These are phyloP conservation scores for Cupressus sempervirens DNA, from an alignment of 75 land plant genomes.

Conservation along the genomic window DNA sequence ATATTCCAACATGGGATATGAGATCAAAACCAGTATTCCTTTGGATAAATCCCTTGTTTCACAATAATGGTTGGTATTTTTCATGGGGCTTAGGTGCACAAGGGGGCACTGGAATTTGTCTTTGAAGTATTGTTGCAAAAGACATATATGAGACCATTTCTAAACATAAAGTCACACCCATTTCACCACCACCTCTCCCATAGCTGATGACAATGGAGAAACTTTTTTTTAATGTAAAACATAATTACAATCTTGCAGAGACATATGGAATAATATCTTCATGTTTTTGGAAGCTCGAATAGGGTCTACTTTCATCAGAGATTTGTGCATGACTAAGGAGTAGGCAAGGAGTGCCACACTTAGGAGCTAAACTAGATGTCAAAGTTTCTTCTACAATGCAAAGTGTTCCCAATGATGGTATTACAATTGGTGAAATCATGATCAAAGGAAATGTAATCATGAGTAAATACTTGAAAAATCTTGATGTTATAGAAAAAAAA, in stretches of 20 bases:
- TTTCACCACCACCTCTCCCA: slow-evolving; percentile 66
- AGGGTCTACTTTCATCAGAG: slow-evolving; percentile 45
- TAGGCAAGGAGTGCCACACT: slow-evolving; percentile 61
- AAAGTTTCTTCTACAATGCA: slow-evolving; percentile 56
- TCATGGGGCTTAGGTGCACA: slow-evolving; percentile 76
- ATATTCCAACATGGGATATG: slow-evolving; percentile 51
- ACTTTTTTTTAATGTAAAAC: slow-evolving; percentile 57
- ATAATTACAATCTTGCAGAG: slow-evolving; percentile 75
- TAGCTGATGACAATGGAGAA: slow-evolving; percentile 56
- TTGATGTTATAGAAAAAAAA: slow-evolving; percentile 50
- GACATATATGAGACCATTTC: slow-evolving; percentile 46
- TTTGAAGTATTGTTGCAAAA: slow-evolving; percentile 32
- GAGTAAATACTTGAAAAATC: slow-evolving; percentile 67
- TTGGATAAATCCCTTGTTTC: slow-evolving; percentile 90
- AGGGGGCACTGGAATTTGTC: slow-evolving; percentile 69
- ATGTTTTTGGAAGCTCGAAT: slow-evolving; percentile 77
- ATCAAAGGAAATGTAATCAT: slow-evolving; percentile 69
- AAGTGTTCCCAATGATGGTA: slow-evolving; percentile 56
- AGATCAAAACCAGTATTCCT: slow-evolving; percentile 44
- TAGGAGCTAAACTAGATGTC: slow-evolving; percentile 55
- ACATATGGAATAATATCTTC: slow-evolving; percentile 65
- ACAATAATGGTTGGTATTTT: slow-evolving; percentile 85
- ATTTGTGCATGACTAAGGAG: slow-evolving; percentile 47
- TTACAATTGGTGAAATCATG: slow-evolving; percentile 74
- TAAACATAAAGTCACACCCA: slow-evolving; percentile 54